These are phyloP conservation scores for Clohesyomyces aquaticus DNA, from an alignment of 495 filamentous ascomycete genomes.

Conservation along the genomic window DNA sequence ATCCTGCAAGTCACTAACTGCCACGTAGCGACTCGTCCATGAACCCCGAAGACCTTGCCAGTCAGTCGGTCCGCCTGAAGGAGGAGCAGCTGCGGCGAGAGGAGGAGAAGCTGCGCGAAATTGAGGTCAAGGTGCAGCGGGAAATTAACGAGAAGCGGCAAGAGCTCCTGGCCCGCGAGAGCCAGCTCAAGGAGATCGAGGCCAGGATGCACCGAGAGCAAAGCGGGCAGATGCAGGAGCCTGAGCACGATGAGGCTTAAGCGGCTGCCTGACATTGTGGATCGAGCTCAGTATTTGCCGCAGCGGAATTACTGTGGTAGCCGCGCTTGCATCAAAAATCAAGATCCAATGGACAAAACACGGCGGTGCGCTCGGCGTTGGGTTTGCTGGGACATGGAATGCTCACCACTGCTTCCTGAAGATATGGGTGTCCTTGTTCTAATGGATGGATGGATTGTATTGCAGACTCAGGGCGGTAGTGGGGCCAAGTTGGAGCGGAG, in stretches of 20 bases:
- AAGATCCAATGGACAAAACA: slow-evolving; percentile 17
- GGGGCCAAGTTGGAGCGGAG: slow-evolving; percentile 14
- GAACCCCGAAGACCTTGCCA: slow-evolving; percentile 96
- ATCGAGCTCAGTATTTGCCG: slow-evolving; percentile 4
- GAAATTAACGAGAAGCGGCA: slow-evolving; percentile 99
- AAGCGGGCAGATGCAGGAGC: slow-evolving; percentile 46
- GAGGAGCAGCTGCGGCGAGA: slow-evolving; percentile 98
- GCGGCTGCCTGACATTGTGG: not conserved
- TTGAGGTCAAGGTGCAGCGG: slow-evolving; percentile 97
- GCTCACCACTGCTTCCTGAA: slow-evolving; percentile 20
- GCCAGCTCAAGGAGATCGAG: slow-evolving; percentile 95
- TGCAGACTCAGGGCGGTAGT: slow-evolving; percentile 13
- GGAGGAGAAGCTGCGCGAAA: slow-evolving; percentile 99
- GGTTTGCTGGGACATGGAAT: slow-evolving; percentile 11
- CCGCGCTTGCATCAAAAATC: slow-evolving; percentile 37
- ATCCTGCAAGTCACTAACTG: slow-evolving; percentile 42
- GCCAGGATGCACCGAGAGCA: slow-evolving; percentile 74
- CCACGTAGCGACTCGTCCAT: slow-evolving; percentile 73
- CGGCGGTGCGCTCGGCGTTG: slow-evolving; percentile 36
- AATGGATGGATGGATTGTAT: slow-evolving; percentile 29
- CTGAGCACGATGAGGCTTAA: slow-evolving; percentile 32
- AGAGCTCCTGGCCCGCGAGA: slow-evolving; percentile 95
- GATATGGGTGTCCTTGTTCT: slow-evolving; percentile 23
- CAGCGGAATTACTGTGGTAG: slow-evolving; percentile 24
- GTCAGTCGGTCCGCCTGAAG: slow-evolving; percentile 96